Evolutionary conservation across 1,139 yeast species (phyloP).

Genomic region (Blastobotrys petasosporus): DNA sequence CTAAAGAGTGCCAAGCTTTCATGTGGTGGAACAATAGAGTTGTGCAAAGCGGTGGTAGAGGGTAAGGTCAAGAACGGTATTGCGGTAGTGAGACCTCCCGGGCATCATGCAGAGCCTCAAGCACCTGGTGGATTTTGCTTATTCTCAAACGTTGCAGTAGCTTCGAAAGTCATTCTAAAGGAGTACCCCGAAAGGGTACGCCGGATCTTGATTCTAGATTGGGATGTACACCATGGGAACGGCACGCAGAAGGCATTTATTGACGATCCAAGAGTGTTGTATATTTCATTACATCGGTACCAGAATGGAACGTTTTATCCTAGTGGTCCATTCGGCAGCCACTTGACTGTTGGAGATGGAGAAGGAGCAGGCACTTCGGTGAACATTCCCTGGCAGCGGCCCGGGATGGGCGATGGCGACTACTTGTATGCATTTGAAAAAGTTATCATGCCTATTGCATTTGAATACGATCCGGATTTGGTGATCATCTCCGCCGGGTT

Average conservation of each 20-base stretch:
- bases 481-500: conserved; percentile 92
- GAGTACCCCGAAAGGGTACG: conserved; percentile 85
- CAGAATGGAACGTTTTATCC: conserved; percentile 93
- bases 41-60: conserved; percentile 91
- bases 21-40: conserved; percentile 97
- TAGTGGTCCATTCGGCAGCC: conserved; percentile 78
- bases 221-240: conserved; percentile 99
- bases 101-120: conserved; percentile 98
- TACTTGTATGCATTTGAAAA: conserved; percentile 87
- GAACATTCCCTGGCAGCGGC: conserved; percentile 91
- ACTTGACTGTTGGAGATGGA: conserved; percentile 76
- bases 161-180: conserved; percentile 78
- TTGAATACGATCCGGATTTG: conserved; percentile 88
- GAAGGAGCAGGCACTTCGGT: conserved; percentile 80
- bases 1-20: conserved; percentile 80
- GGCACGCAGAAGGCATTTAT: conserved; percentile 94
- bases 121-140: conserved; percentile 96
- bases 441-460: conserved; percentile 82
- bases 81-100: conserved; percentile 97
- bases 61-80: conserved; percentile 85
- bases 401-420: conserved; percentile 94
- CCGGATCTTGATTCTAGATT: conserved; percentile 77
- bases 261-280: conserved; percentile 83
- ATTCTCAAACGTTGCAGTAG: conserved; percentile 95
- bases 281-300: conserved; percentile 85